Evolutionary conservation across 1,284 basidiomycete genomes (phyloP).

Genomic region (Agroathelia rolfsii): DNA sequence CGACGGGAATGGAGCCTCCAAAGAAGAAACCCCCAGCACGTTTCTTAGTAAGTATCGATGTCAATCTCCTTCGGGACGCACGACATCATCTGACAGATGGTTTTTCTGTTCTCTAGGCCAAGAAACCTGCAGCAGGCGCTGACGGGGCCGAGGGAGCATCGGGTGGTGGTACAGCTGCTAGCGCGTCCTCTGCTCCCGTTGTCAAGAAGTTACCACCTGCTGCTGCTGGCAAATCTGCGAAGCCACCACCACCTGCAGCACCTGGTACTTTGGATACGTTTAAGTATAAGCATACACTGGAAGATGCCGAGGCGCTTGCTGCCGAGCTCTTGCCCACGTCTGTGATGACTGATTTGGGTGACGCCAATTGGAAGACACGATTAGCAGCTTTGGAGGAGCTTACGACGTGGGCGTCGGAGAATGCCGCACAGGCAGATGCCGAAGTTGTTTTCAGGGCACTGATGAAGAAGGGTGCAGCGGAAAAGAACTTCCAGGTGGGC

Average conservation of each 20-base stretch:
- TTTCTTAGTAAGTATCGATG: too few species aligned
- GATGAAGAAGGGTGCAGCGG: conserved; percentile 90
- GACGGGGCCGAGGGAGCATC: conserved; percentile 16
- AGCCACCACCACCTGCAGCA: conserved; percentile 34
- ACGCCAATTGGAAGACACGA: conserved; percentile 90
- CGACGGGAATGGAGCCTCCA: too few species aligned
- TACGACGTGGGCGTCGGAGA: conserved; percentile 71
- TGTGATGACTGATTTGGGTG: conserved; percentile 67
- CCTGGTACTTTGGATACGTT: conserved; percentile 68
- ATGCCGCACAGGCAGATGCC: conserved; percentile 65
- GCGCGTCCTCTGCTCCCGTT: conserved; percentile 26
- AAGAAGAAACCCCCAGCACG: too few species aligned
- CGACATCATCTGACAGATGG: conserved; percentile 1
- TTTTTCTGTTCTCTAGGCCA: conserved; percentile 29
- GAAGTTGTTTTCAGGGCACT: conserved; percentile 89
- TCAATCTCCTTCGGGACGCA: too few species aligned
- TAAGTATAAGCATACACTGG: conserved; percentile 85
- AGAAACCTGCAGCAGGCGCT: conserved; percentile 39
- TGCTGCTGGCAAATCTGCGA: conserved; percentile 37
- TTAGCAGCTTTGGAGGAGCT: conserved; percentile 84
- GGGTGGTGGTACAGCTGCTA: conserved; percentile 21
- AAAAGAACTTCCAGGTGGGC: conserved; percentile 95
- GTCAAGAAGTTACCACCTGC: conserved; percentile 35
- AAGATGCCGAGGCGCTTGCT: conserved; percentile 85
- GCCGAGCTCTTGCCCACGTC: conserved; percentile 66